A percentile compares a stretch with the other conserved stretches of the same genome.
Evolutionary conservation across 1,284 basidiomycete genomes (phyloP).

Genomic region (Cryptococcus jaspeensis): DNA sequence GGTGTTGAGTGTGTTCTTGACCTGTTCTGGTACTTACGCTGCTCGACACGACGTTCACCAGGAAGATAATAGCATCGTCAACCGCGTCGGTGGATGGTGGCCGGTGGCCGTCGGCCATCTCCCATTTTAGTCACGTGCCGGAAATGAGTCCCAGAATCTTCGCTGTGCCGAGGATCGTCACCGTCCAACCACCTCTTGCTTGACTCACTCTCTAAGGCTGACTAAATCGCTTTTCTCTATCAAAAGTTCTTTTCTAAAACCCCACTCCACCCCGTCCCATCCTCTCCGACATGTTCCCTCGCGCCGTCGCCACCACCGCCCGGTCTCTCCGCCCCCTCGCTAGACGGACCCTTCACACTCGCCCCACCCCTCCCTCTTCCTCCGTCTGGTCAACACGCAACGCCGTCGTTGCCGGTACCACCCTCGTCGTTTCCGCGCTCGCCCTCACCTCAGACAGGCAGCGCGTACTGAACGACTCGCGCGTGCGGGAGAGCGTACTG

Average conservation of each 20-base stretch:
- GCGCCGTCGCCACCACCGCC: constrained; percentile 3
- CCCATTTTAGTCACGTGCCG: too few species aligned
- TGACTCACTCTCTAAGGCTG: too few species aligned
- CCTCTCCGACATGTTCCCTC: constrained; percentile 5
- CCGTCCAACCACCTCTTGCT: neutral
- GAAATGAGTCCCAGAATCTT: neutral
- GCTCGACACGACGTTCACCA: neutral
- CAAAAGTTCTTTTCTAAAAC: neutral
- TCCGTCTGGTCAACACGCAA: constrained; percentile 7
- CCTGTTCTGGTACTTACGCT: neutral
- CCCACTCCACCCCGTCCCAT: neutral
- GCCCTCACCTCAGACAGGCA: constrained; percentile 12
- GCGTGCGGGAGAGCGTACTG: constrained; percentile 18
- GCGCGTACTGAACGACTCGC: constrained; percentile 13
- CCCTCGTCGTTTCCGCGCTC: constrained; percentile 10
- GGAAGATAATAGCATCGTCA: neutral
- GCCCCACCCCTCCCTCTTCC: constrained; percentile 1
- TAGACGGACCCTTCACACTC: constrained; percentile 2
- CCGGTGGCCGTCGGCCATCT: too few species aligned
- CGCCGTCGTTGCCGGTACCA: constrained; percentile 11
- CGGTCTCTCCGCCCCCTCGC: constrained; percentile 9
- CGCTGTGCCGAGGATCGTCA: neutral
- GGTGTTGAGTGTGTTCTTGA: neutral
- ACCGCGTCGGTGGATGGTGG: neutral
- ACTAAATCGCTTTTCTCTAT: neutral